Evolutionary conservation across 2,329 filamentous ascomycete species (phyloP).

Genomic region (Curvularia verruculosa): DNA sequence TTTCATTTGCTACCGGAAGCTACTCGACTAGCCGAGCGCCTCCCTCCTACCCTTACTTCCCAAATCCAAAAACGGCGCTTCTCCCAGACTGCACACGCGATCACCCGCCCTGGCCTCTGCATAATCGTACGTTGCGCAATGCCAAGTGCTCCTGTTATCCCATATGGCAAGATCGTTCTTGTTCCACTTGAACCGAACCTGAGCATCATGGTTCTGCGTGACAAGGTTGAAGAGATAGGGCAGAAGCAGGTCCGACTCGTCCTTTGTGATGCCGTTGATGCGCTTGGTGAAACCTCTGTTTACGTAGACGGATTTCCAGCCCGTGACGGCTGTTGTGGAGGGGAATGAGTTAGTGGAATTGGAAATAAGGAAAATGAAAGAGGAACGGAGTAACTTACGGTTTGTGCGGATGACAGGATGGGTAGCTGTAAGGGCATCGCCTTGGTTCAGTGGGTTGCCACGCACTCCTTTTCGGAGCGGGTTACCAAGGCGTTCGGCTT

Average conservation of each 20-base stretch:
- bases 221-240: slow-evolving; percentile 53
- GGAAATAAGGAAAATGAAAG: too few species aligned
- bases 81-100: slow-evolving; percentile 61
- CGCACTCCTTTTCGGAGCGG: slow-evolving; percentile 36
- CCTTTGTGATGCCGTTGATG: slow-evolving; percentile 55
- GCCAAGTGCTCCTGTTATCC: slow-evolving; percentile 68
- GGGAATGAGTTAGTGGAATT: not conserved
- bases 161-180: slow-evolving; percentile 60
- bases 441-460: slow-evolving; percentile 62
- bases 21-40: not conserved
- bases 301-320: slow-evolving; percentile 60
- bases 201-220: slow-evolving; percentile 59
- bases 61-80: slow-evolving; percentile 62
- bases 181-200: slow-evolving; percentile 58
- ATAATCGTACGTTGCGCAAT: slow-evolving; percentile 69
- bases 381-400: slow-evolving; percentile 36
- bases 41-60: slow-evolving; percentile 45
- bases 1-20: too few species aligned
- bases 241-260: slow-evolving; percentile 54
- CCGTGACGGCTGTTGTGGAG: slow-evolving; percentile 57
- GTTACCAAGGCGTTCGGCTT: slow-evolving; percentile 35
- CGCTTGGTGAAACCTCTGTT: slow-evolving; percentile 43
- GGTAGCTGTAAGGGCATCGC: slow-evolving; percentile 56
- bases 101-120: slow-evolving; percentile 59
- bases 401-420: slow-evolving; percentile 69